phyloP scores from a whole-genome alignment of 371 early-diverging fungal species.

The Syncephalastrum monosporum region DNA sequence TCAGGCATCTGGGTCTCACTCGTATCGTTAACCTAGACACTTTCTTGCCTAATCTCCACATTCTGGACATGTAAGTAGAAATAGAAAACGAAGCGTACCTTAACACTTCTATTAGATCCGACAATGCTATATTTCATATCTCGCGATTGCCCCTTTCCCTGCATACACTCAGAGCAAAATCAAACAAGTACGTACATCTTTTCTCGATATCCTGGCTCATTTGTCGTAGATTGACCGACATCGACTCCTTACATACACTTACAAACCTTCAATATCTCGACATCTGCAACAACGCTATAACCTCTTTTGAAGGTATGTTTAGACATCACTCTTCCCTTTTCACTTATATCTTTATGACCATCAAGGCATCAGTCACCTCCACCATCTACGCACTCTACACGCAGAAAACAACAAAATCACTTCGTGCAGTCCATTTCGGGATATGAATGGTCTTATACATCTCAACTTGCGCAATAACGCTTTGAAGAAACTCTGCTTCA shows the following conservation, averaged over 20 bases:
- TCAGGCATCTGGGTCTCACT: slow-evolving; percentile 24
- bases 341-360: not conserved
- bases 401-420: slow-evolving; percentile 48
- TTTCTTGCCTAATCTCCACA: slow-evolving; percentile 31
- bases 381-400: slow-evolving; percentile 45
- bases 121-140: slow-evolving; percentile 33
- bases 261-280: slow-evolving; percentile 46
- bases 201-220: not conserved
- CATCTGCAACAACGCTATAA: slow-evolving; percentile 48
- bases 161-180: slow-evolving; percentile 26
- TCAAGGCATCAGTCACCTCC: slow-evolving; percentile 16
- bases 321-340: slow-evolving; percentile 1
- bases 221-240: slow-evolving; percentile 28
- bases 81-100: not conserved
- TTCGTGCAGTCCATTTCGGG: slow-evolving; percentile 38
- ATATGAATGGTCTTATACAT: slow-evolving; percentile 36
- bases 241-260: slow-evolving; percentile 37
- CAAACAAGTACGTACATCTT: slow-evolving; percentile 28
- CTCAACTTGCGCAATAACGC: slow-evolving; percentile 46
- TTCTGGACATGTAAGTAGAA: slow-evolving; percentile 28
- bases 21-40: slow-evolving; percentile 16
- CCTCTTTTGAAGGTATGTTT: slow-evolving; percentile 34
- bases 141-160: slow-evolving; percentile 29
- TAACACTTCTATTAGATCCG: slow-evolving; percentile 22
- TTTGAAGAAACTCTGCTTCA: slow-evolving; percentile 37